Percentiles rank a stretch among this genome's conserved stretches.
These are phyloP conservation scores for Pythium guiyangense DNA, from an alignment of 352 stramenopile genomes.

Conservation along the genomic window DNA sequence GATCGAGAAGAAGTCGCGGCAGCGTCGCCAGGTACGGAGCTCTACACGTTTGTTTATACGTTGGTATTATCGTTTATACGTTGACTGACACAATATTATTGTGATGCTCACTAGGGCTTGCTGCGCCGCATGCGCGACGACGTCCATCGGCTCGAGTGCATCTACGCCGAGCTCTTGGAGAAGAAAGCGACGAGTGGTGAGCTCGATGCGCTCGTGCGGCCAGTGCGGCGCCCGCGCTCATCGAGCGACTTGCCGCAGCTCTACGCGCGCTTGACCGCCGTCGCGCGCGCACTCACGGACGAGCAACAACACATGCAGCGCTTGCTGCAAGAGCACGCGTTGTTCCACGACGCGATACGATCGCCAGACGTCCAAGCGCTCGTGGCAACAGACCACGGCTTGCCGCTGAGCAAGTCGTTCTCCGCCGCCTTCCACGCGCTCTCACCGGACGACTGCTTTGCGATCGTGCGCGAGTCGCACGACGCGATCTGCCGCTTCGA, in stretches of 20 bases:
- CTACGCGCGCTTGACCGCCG: conserved; percentile 28
- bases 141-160: conserved; percentile 36
- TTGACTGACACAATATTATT: not conserved
- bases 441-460: conserved; percentile 28
- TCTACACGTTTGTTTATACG: not conserved
- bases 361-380: not conserved
- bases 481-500: conserved; percentile 45
- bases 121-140: conserved; percentile 48
- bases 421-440: conserved; percentile 15
- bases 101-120: conserved; percentile 14
- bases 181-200: conserved; percentile 15
- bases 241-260: conserved; percentile 11
- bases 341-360: conserved; percentile 25
- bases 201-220: conserved; percentile 7
- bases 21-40: conserved; percentile 22
- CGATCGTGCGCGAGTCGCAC: conserved; percentile 54
- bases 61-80: no score
- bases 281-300: conserved; percentile 32
- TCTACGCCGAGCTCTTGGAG: conserved; percentile 29
- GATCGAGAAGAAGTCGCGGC: conserved; percentile 20
- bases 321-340: conserved; percentile 24
- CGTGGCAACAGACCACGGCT: conserved; percentile 11
- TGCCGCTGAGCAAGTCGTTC: conserved; percentile 36
- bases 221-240: conserved; percentile 6
- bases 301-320: conserved; percentile 32